Percentiles rank a stretch among this genome's conserved stretches.
These are phyloP conservation scores for Annulohypoxylon stygium DNA, from an alignment of 495 filamentous ascomycete genomes.

Conservation along the genomic window DNA sequence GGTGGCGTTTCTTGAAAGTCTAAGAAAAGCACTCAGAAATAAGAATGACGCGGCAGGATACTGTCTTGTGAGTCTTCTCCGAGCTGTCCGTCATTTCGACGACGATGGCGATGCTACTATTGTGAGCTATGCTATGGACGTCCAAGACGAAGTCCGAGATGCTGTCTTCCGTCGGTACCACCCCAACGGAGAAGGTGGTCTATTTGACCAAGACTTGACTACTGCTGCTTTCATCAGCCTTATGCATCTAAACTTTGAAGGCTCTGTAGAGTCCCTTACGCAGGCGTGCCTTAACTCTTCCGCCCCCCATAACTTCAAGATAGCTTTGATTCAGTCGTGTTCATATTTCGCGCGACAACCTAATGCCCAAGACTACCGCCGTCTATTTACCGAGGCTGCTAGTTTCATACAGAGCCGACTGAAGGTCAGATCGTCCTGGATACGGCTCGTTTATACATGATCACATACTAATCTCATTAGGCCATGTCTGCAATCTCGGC, in stretches of 20 bases:
- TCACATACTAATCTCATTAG: conserved; percentile 48
- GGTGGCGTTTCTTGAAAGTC: conserved; percentile 69
- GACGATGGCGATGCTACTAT: conserved; percentile 71
- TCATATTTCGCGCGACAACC: conserved; percentile 66
- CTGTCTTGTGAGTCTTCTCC: conserved; percentile 69
- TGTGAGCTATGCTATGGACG: conserved; percentile 73
- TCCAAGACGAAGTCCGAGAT: conserved; percentile 73
- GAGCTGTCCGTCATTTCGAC: conserved; percentile 70
- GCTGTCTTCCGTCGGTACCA: conserved; percentile 69
- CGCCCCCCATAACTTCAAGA: conserved; percentile 70
- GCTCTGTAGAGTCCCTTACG: conserved; percentile 65
- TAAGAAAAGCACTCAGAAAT: conserved; percentile 69
- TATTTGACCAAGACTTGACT: conserved; percentile 70
- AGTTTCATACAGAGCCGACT: conserved; percentile 68
- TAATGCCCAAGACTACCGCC: conserved; percentile 62
- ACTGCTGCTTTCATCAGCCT: conserved; percentile 75
- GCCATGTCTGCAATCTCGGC: conserved; percentile 57
- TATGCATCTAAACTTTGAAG: conserved; percentile 68
- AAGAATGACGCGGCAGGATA: conserved; percentile 71
- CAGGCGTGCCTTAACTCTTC: conserved; percentile 66
- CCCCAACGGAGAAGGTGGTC: conserved; percentile 57
- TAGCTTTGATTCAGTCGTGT: conserved; percentile 69
- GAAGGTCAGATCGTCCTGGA: conserved; percentile 54
- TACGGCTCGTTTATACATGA: not conserved
- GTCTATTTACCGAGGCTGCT: conserved; percentile 65